These are phyloP conservation scores for Colletotrichum godetiae DNA, from an alignment of 2,329 filamentous ascomycete genomes.

Conservation along the genomic window DNA sequence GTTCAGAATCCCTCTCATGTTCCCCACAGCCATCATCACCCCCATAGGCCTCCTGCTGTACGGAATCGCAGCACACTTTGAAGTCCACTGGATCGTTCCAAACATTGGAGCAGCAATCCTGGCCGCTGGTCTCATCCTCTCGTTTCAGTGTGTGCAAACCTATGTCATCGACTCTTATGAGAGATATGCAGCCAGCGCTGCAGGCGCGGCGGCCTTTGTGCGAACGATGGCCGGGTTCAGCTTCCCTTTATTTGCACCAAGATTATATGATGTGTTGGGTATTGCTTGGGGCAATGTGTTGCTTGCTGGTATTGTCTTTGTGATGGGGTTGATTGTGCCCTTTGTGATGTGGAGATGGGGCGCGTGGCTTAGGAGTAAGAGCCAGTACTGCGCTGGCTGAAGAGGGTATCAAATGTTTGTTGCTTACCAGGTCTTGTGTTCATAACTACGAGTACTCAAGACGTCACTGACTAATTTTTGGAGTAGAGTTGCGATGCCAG, in stretches of 20 bases:
- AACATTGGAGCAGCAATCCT: slow-evolving; percentile 64
- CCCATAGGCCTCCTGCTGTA: slow-evolving; percentile 63
- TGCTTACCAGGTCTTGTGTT: too few species aligned
- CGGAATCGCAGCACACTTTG: slow-evolving; percentile 55
- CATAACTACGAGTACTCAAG: too few species aligned
- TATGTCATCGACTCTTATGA: slow-evolving; percentile 55
- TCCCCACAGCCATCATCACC: slow-evolving; percentile 51
- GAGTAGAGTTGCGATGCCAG: neutral
- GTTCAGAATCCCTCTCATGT: slow-evolving; percentile 49
- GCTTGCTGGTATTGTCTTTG: slow-evolving; percentile 42
- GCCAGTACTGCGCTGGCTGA: slow-evolving; percentile 33
- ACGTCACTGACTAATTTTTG: too few species aligned
- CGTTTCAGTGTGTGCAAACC: slow-evolving; percentile 68
- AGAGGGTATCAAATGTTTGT: accelerated
- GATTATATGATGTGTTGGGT: slow-evolving; percentile 50
- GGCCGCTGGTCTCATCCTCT: slow-evolving; percentile 63
- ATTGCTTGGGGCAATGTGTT: slow-evolving; percentile 58
- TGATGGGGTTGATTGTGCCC: slow-evolving; percentile 35
- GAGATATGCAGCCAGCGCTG: slow-evolving; percentile 35
- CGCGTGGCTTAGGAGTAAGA: slow-evolving; percentile 36
- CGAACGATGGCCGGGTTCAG: slow-evolving; percentile 66
- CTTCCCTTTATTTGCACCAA: slow-evolving; percentile 68
- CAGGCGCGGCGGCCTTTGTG: slow-evolving; percentile 58
- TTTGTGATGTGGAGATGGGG: slow-evolving; percentile 38
- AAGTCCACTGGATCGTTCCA: slow-evolving; percentile 63